Conservation (phyloP, 1,139 yeast species). For the Eremothecium sinecaudum region DNA sequence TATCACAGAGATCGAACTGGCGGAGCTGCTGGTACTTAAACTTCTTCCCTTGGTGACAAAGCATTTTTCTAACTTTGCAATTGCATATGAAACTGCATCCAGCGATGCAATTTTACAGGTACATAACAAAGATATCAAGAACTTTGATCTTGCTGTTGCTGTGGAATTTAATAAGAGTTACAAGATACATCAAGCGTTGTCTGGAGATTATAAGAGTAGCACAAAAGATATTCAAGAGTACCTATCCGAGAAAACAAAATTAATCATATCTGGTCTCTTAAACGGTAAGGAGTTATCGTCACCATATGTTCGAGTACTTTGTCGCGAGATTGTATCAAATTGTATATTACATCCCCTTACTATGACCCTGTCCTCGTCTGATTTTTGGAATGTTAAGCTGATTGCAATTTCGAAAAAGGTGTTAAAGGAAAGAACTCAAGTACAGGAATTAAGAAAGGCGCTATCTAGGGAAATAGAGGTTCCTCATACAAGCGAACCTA, state of each 20-base stretch:
- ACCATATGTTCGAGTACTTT: slow-evolving; percentile 40
- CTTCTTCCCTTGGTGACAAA: slow-evolving; percentile 58
- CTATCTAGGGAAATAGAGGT: slow-evolving; percentile 33
- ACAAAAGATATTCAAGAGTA: slow-evolving; percentile 46
- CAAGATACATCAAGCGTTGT: slow-evolving; percentile 53
- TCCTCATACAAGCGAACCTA: slow-evolving; percentile 21
- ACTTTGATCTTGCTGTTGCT: slow-evolving; percentile 51
- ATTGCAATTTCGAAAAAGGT: slow-evolving; percentile 55
- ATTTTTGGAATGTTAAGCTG: slow-evolving; percentile 62
- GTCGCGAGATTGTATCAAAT: slow-evolving; percentile 56
- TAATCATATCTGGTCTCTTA: slow-evolving; percentile 45
- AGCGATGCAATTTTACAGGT: slow-evolving; percentile 17
- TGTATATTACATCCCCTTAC: slow-evolving; percentile 48
- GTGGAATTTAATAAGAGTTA: slow-evolving; percentile 46
- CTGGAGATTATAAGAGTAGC: slow-evolving; percentile 33
- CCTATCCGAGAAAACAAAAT: slow-evolving; percentile 37
- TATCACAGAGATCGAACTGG: slow-evolving; percentile 42
- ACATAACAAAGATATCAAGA: slow-evolving; percentile 31
- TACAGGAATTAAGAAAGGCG: slow-evolving; percentile 60
- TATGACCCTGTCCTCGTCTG: slow-evolving; percentile 57
- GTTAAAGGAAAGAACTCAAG: slow-evolving; percentile 67
- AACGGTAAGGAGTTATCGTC: slow-evolving; percentile 44
- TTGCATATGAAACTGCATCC: slow-evolving; percentile 43
- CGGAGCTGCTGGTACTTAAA: slow-evolving; percentile 48
- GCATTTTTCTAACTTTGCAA: slow-evolving; percentile 48